Conservation (phyloP, 805 yeast genomes). For the Kazachstania africana region DNA sequence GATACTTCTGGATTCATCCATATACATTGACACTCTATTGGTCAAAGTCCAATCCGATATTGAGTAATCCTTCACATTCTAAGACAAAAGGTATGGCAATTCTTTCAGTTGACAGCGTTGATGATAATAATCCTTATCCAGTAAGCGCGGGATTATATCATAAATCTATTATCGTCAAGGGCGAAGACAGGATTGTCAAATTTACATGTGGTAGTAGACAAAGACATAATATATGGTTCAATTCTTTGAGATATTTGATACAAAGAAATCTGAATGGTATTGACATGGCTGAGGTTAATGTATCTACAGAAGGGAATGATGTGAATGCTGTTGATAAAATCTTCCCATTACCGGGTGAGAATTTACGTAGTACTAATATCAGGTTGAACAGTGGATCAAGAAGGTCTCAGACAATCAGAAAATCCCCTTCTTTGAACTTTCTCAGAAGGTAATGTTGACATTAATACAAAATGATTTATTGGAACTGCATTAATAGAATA, state of each 20-base stretch:
- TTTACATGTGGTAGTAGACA: constrained; percentile 80
- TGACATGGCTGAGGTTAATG: constrained; percentile 34
- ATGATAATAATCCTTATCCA: constrained; percentile 78
- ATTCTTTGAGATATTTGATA: constrained; percentile 65
- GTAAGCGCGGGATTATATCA: constrained; percentile 81
- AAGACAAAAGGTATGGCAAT: constrained; percentile 76
- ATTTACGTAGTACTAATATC: constrained; percentile 7
- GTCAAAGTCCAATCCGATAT: constrained; percentile 71
- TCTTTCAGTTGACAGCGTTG: constrained; percentile 63
- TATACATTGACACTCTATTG: constrained; percentile 84
- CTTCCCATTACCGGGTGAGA: constrained; percentile 17
- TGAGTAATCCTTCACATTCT: constrained; percentile 52
- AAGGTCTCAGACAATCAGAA: constrained; percentile 4
- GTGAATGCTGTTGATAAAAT: constrained; percentile 26
- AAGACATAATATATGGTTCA: constrained; percentile 86
- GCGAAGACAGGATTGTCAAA: constrained; percentile 55
- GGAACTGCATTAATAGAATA: too few species aligned
- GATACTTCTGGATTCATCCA: constrained; percentile 96
- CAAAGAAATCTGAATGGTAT: constrained; percentile 53
- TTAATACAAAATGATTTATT: too few species aligned
- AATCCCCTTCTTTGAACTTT: too few species aligned
- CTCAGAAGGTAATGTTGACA: too few species aligned
- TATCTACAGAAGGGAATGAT: constrained; percentile 31
- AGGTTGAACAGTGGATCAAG: constrained; percentile 12
- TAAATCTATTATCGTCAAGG: constrained; percentile 67